Percentiles rank a stretch among this genome's conserved stretches.
phyloP scores from a whole-genome alignment of 306 rosid genomes.

The Dalbergia cochinchinensis region DNA sequence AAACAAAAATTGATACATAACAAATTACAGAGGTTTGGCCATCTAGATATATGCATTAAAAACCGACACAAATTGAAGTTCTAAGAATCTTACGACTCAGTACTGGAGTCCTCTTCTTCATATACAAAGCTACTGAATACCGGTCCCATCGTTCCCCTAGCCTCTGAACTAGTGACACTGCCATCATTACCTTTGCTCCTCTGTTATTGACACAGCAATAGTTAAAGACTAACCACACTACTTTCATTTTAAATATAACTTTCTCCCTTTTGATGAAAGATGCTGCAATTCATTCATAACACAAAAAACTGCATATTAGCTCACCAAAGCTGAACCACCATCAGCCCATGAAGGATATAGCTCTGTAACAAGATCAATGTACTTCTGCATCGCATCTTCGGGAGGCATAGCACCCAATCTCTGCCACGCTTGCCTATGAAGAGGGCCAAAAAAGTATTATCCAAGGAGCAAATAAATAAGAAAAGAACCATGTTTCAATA shows the following conservation, averaged over 20 bases:
- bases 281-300: conserved; percentile 37
- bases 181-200: conserved; percentile 66
- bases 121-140: conserved; percentile 92
- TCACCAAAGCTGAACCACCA: conserved; percentile 82
- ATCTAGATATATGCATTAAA: conserved; percentile 36
- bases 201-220: conserved; percentile 52
- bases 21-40: not conserved
- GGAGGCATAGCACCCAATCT: conserved; percentile 98
- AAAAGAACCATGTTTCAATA: not conserved
- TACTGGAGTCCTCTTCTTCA: conserved; percentile 79
- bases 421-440: conserved; percentile 98
- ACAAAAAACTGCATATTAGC: conserved; percentile 48
- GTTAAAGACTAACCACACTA: conserved; percentile 8
- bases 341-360: conserved; percentile 87
- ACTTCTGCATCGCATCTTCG: conserved; percentile 98
- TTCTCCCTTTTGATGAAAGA: conserved; percentile 31
- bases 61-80: conserved; percentile 34
- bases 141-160: conserved; percentile 92
- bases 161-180: conserved; percentile 60
- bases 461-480: conserved; percentile 56
- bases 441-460: not conserved
- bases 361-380: conserved; percentile 88
- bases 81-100: conserved; percentile 79
- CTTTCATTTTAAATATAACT: conserved; percentile 28
- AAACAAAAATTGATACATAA: not conserved